phyloP scores from a whole-genome alignment of 208 protist genomes.

The Leishmania amazonensis region DNA sequence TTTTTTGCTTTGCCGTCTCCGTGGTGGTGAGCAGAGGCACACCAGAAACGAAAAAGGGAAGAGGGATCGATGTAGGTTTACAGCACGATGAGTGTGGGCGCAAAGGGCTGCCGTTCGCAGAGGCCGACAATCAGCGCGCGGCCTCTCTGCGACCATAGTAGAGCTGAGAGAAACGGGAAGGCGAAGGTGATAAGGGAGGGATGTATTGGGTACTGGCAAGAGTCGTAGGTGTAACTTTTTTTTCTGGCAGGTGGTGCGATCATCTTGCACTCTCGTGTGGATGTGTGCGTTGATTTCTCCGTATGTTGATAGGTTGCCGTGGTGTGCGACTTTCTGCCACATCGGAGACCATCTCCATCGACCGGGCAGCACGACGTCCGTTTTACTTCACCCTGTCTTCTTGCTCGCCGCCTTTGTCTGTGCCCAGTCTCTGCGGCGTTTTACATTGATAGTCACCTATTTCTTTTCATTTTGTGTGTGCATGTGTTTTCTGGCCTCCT shows the following conservation, averaged over 20 bases:
- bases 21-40: not conserved
- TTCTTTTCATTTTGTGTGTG: not conserved
- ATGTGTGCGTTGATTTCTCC: not conserved
- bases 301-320: not conserved
- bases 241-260: not conserved
- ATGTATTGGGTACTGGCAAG: not conserved
- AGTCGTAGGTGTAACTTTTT: not conserved
- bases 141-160: not conserved
- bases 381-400: not conserved
- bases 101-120: not conserved
- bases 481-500: not conserved
- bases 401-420: not conserved
- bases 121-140: not conserved
- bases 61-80: not conserved
- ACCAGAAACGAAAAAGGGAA: constrained; percentile 6
- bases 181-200: not conserved
- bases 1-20: not conserved
- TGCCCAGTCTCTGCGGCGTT: not conserved
- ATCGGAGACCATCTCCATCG: not conserved
- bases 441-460: not conserved
- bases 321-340: not conserved
- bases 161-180: not conserved
- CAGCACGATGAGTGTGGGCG: not conserved
- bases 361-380: not conserved
- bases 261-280: not conserved